Percentiles rank a stretch among this genome's conserved stretches.
phyloP scores from a whole-genome alignment of 2,329 filamentous ascomycete genomes.

The Xylogone sp. region DNA sequence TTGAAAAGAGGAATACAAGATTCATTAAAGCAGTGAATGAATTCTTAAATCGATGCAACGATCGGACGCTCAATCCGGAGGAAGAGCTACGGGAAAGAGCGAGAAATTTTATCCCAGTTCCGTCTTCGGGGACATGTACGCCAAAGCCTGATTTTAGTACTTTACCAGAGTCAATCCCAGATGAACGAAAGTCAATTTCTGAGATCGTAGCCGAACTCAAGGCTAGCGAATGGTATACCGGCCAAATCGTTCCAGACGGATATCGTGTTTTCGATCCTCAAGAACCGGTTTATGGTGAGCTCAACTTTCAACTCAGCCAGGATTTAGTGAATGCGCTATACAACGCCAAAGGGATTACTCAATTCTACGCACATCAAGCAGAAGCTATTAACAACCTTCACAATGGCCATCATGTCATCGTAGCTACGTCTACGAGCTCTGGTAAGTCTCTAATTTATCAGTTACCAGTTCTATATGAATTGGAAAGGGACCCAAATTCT shows the following conservation, averaged over 20 bases:
- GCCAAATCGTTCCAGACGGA: conserved; percentile 89
- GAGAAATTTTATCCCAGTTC: conserved; percentile 58
- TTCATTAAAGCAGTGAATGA: conserved; percentile 73
- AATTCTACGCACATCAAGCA: conserved; percentile 87
- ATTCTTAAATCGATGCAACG: conserved; percentile 72
- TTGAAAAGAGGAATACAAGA: conserved; percentile 84
- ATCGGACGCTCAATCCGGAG: conserved; percentile 63
- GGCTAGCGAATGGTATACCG: conserved; percentile 79
- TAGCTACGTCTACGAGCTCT: conserved; percentile 92
- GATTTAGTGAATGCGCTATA: conserved; percentile 93
- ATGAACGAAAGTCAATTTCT: conserved; percentile 72
- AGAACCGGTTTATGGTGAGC: conserved; percentile 73
- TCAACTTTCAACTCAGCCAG: conserved; percentile 85
- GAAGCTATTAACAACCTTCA: conserved; percentile 89
- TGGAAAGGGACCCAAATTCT: conserved; percentile 73
- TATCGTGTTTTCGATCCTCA: conserved; percentile 89
- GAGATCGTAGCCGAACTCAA: conserved; percentile 86
- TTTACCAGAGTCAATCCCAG: conserved; percentile 70
- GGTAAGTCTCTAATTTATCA: conserved; percentile 99
- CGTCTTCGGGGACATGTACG: conserved; percentile 38
- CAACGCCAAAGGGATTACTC: conserved; percentile 82
- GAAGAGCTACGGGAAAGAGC: conserved; percentile 56
- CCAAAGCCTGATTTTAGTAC: conserved; percentile 34
- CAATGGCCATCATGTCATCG: conserved; percentile 80
- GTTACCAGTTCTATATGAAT: conserved; percentile 80